Evolutionary conservation across 768 basidiomycete genomes (phyloP), one percentile per base, ranked within the genome.

Genomic region (Leccinellum albellum): DNA sequence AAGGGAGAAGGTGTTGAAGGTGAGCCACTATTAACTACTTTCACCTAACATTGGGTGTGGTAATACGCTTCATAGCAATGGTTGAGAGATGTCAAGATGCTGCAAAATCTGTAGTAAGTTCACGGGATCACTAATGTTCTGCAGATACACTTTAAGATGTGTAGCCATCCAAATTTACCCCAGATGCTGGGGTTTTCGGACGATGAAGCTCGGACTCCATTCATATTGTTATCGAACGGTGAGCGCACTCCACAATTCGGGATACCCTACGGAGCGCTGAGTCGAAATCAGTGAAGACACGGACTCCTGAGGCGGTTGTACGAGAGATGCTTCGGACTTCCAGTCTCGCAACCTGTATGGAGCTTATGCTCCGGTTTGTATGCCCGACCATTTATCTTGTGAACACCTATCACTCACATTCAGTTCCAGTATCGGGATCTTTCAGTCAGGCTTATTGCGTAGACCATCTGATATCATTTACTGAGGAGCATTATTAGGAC

Each of bases 211-310:
- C 74, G 74, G 2, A 79, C 78, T 0, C 81, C 79, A 0, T 82
- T 82, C 58, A 78, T 83, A 51, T 58, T 82, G n/a, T 64, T 83
- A 21, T 79, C 80, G 1, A 78, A 79, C 51, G 78, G 82, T 79
- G 51, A 56, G 46, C 29, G 13, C 1, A 5, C 4, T 26, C 23
- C 42, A 8, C 4, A 14, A 20, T 21, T 17, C 15, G 51, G 23
- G 13, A 24, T 26, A 10, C 9, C 15, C 0, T 8, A 21, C 23
- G 4, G 8, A 8, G 3, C 5, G 21, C 47, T 60, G 35, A 64
- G 17, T 29, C 5, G 13, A 31, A n/a, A 15, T 28, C 42, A 81
- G 79, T 79, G 21, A 75, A 75, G 63, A 79, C 76, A 7, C 71
- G 72, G 3, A 70, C 74, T 4, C 78, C 79, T 6, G 75, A 79